phyloP scores from a whole-genome alignment of 2,329 filamentous ascomycete species.

The Didymella keratinophila region DNA sequence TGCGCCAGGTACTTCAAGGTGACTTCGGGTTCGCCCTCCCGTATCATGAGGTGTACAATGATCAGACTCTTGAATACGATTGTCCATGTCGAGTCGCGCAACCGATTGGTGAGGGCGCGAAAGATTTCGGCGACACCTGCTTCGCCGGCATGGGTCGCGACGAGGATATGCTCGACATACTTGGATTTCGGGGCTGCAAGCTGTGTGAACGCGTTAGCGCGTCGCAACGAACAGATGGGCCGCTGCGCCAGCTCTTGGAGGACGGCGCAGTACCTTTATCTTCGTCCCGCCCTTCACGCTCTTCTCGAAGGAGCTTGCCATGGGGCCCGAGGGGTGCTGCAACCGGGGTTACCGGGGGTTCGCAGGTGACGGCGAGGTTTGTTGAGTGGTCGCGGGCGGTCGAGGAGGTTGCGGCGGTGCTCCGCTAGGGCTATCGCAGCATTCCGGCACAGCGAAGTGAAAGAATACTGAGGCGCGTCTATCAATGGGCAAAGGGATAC shows the following conservation, averaged over 20 bases:
- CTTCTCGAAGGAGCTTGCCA: slow-evolving; percentile 96
- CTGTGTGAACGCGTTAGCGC: slow-evolving; percentile 56
- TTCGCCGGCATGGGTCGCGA: slow-evolving; percentile 94
- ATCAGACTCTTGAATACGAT: slow-evolving; percentile 98
- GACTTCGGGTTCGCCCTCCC: slow-evolving; percentile 89
- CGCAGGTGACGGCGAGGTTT: slow-evolving; percentile 15
- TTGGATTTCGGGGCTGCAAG: slow-evolving; percentile 97
- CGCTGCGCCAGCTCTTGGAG: slow-evolving; percentile 4
- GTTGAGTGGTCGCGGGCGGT: slow-evolving; percentile 22
- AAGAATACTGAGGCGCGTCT: slow-evolving; percentile 28
- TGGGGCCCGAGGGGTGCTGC: slow-evolving; percentile 48
- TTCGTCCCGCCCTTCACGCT: slow-evolving; percentile 99
- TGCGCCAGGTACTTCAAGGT: slow-evolving; percentile 85
- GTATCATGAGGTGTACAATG: slow-evolving; percentile 95
- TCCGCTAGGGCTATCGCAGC: slow-evolving; percentile 39
- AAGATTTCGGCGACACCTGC: slow-evolving; percentile 96
- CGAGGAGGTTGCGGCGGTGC: slow-evolving; percentile 25
- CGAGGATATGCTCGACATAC: slow-evolving; percentile 97
- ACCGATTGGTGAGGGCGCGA: slow-evolving; percentile 82
- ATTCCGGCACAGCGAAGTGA: slow-evolving; percentile 31
- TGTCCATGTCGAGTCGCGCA: slow-evolving; percentile 99
- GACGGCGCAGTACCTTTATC: slow-evolving; percentile 73
- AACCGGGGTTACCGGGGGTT: slow-evolving; percentile 19
- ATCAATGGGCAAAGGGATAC: slow-evolving; percentile 30
- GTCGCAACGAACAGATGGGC: slow-evolving; percentile 23